Conservation (phyloP, 768 basidiomycete species). For the Suillus clintonianus region DNA sequence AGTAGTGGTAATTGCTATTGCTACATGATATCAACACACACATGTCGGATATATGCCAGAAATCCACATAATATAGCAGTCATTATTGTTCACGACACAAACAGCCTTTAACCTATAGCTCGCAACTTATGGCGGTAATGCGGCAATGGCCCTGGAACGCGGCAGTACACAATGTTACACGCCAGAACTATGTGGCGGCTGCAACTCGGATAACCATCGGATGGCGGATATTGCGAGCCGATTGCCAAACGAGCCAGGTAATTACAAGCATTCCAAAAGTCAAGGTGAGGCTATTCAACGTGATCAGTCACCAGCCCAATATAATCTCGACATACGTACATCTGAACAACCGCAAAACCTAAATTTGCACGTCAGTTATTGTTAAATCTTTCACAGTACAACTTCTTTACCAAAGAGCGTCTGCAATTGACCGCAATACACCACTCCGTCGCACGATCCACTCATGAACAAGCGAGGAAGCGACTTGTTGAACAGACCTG, state of each 20-base stretch:
- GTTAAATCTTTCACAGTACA: neutral
- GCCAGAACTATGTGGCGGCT: neutral
- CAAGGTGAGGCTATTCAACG: slow-evolving; percentile 40
- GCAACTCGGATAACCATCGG: slow-evolving; percentile 27
- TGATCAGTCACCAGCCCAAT: slow-evolving; percentile 10
- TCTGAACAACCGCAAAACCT: slow-evolving; percentile 55
- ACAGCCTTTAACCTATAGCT: neutral
- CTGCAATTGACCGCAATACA: slow-evolving; percentile 60
- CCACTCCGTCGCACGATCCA: slow-evolving; percentile 40
- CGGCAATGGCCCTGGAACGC: neutral
- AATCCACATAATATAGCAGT: neutral
- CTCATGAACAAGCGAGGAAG: slow-evolving; percentile 45
- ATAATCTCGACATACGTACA: slow-evolving; percentile 36
- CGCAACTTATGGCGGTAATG: neutral
- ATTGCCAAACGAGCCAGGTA: slow-evolving; percentile 55
- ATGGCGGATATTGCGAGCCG: slow-evolving; percentile 40
- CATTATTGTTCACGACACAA: neutral
- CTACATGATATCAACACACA: neutral
- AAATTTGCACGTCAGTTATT: slow-evolving; percentile 10
- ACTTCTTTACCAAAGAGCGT: slow-evolving; percentile 51
- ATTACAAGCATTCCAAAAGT: slow-evolving; percentile 50
- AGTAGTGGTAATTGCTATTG: neutral
- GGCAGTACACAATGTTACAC: neutral
- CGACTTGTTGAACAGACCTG: slow-evolving; percentile 51
- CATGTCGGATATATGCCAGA: neutral